Conservation (phyloP, 2,329 filamentous ascomycete species). For the Phoma sp. region DNA sequence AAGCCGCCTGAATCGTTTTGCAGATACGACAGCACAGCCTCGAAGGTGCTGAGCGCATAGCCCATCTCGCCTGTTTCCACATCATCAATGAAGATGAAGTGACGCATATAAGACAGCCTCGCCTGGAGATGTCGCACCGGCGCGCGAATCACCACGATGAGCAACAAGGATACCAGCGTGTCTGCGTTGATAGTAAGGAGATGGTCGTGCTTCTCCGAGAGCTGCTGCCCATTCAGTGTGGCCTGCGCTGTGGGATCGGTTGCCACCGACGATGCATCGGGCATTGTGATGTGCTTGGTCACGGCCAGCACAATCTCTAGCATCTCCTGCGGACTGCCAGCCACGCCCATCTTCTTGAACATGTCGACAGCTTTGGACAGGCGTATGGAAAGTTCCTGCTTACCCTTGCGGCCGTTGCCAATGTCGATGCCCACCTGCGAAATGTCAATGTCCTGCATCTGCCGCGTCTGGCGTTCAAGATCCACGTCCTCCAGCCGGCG, state of each 20-base stretch:
- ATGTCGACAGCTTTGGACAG: constrained; percentile 82
- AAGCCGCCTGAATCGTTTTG: constrained; percentile 80
- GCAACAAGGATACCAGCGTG: constrained; percentile 85
- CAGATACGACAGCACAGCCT: constrained; percentile 90
- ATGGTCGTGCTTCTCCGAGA: constrained; percentile 60
- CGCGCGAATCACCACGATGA: constrained; percentile 91
- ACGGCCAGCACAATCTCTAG: constrained; percentile 78
- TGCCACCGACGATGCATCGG: constrained; percentile 45
- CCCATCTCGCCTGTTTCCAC: constrained; percentile 96
- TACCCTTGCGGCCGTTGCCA: constrained; percentile 77
- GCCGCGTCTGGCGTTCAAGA: constrained; percentile 84
- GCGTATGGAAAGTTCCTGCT: constrained; percentile 79
- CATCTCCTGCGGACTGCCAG: constrained; percentile 88
- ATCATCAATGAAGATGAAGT: constrained; percentile 97
- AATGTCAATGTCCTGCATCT: constrained; percentile 93
- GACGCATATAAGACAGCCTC: constrained; percentile 89
- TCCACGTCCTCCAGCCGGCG: constrained; percentile 84
- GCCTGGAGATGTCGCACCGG: constrained; percentile 88
- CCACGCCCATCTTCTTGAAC: constrained; percentile 82
- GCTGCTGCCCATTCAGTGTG: constrained; percentile 29
- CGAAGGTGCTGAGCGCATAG: constrained; percentile 93
- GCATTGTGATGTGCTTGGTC: constrained; percentile 79
- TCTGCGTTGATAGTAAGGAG: constrained; percentile 80
- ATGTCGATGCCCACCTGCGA: constrained; percentile 91
- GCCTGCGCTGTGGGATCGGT: constrained; percentile 38